A percentile compares a stretch with the other conserved stretches of the same genome.
phyloP scores from a whole-genome alignment of 257 asterid genomes.

The Linaria vulgaris region DNA sequence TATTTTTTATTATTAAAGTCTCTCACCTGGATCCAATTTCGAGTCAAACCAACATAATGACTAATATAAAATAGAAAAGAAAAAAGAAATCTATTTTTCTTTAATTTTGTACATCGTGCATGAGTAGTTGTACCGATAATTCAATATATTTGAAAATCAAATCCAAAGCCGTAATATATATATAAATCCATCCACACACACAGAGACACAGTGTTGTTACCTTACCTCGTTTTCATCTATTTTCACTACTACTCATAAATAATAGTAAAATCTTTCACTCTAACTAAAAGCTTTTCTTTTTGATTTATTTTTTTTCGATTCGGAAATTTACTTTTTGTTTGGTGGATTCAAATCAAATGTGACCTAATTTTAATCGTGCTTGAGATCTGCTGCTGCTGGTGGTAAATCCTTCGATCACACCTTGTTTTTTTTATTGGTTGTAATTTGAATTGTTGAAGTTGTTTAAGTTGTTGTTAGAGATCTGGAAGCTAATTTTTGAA shows the following conservation, averaged over 20 bases:
- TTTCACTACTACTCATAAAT: not conserved
- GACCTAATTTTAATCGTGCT: conserved; percentile 45
- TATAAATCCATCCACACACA: no score
- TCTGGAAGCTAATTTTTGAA: conserved; percentile 30
- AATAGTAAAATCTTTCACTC: not conserved
- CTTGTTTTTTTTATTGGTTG: conserved; percentile 27
- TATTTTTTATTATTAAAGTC: no score
- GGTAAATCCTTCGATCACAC: conserved; percentile 53
- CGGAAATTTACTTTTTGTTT: not conserved
- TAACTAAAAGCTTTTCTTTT: not conserved
- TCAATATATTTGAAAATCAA: no score
- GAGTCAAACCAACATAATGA: no score
- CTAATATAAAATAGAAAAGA: no score
- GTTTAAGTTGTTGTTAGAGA: conserved; percentile 28
- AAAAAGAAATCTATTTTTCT: no score
- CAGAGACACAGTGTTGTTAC: no score
- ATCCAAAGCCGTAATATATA: no score
- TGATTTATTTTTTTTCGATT: not conserved
- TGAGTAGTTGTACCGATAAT: no score
- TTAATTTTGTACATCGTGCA: no score
- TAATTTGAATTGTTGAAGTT: conserved; percentile 23
- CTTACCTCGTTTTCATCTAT: not conserved
- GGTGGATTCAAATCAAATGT: conserved; percentile 58
- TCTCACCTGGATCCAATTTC: no score
- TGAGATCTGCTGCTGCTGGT: conserved; percentile 70